These are phyloP conservation scores for Penicillium odoratum DNA, from an alignment of 495 filamentous ascomycete genomes.

Conservation along the genomic window DNA sequence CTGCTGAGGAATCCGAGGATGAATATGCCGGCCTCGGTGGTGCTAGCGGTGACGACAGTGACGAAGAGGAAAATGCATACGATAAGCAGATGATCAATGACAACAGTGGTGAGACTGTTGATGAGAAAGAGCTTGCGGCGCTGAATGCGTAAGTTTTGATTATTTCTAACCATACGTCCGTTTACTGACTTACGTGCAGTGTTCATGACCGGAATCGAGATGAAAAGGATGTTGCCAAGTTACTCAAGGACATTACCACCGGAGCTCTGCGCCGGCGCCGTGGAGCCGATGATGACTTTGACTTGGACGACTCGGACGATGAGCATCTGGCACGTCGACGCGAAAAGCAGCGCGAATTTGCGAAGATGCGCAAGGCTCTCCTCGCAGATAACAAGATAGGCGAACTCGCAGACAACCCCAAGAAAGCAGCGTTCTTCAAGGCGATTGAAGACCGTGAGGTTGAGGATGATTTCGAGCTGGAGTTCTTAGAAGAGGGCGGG, in stretches of 20 bases:
- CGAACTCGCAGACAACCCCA: constrained; percentile 87
- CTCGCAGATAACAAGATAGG: constrained; percentile 88
- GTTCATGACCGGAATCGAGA: constrained; percentile 43
- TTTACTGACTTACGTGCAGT: constrained; percentile 28
- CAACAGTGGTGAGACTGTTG: constrained; percentile 68
- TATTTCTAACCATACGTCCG: not conserved
- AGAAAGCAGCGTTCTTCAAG: constrained; percentile 83
- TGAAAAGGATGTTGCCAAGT: constrained; percentile 83
- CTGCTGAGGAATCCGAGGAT: constrained; percentile 96
- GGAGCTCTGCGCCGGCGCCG: constrained; percentile 80
- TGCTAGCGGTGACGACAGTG: constrained; percentile 86
- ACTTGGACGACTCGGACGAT: constrained; percentile 86
- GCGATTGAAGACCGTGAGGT: constrained; percentile 82
- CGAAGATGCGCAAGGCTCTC: constrained; percentile 86
- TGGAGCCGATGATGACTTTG: constrained; percentile 69
- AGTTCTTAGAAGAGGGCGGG: constrained; percentile 59
- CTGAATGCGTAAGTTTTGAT: constrained; percentile 75
- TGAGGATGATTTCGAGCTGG: constrained; percentile 76
- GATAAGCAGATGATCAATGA: constrained; percentile 88
- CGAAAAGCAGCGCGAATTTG: constrained; percentile 82
- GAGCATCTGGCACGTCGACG: constrained; percentile 73
- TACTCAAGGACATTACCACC: constrained; percentile 88
- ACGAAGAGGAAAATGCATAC: constrained; percentile 66
- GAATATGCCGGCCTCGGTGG: constrained; percentile 96
- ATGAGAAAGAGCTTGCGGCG: constrained; percentile 79